phyloP scores from a whole-genome alignment of 352 stramenopile species.

The Globisporangium irregulare region DNA sequence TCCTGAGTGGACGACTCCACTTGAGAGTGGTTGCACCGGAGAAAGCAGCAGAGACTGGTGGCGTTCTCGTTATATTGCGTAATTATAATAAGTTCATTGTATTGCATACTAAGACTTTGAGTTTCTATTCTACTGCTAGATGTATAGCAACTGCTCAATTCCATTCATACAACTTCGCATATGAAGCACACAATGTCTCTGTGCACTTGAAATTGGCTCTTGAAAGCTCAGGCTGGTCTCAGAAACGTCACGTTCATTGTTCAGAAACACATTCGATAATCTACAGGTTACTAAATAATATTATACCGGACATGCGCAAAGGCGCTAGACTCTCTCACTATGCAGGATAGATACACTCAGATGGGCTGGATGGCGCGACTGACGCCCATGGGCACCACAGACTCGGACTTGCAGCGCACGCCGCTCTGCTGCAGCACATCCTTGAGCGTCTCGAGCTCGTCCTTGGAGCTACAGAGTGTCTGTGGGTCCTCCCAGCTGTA shows the following conservation, averaged over 20 bases:
- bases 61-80: neutral
- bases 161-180: neutral
- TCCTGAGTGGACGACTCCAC: neutral
- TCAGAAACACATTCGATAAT: neutral
- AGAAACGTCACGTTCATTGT: neutral
- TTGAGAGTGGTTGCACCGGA: neutral
- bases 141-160: neutral
- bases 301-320: neutral
- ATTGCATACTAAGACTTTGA: neutral
- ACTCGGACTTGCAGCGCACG: conserved; percentile 29
- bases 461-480: conserved; percentile 75
- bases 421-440: conserved; percentile 32
- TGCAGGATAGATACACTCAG: conserved; percentile 16
- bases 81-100: neutral
- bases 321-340: neutral
- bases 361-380: conserved; percentile 59
- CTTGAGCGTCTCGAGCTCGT: conserved; percentile 50
- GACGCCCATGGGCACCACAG: conserved; percentile 38
- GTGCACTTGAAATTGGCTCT: neutral
- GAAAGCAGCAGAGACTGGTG: neutral
- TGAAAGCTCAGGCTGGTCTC: neutral
- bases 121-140: neutral
- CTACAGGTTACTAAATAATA: neutral
- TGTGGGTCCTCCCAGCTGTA: conserved; percentile 81
- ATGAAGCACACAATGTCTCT: neutral